A percentile compares a stretch with the other conserved stretches of the same genome.
These are phyloP conservation scores for Aspergillus sojae DNA, from an alignment of 2,329 filamentous ascomycete species.

Conservation along the genomic window DNA sequence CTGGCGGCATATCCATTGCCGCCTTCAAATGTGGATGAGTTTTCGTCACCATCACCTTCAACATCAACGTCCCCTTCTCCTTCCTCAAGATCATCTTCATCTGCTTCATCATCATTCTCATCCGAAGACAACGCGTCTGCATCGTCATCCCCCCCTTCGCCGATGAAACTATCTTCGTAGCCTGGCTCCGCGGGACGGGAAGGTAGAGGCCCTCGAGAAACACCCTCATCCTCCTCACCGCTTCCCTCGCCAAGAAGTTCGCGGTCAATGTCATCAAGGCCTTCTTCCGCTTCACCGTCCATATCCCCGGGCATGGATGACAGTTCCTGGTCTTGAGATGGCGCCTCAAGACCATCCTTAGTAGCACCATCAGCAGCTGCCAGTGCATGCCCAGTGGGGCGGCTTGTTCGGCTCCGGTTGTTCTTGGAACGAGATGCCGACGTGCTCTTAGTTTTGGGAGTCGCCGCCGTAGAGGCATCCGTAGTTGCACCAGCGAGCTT, in stretches of 20 bases:
- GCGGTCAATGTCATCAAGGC: conserved; percentile 41
- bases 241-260: conserved; percentile 41
- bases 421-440: conserved; percentile 29
- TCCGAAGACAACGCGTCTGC: conserved; percentile 31
- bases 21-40: conserved; percentile 35
- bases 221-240: conserved; percentile 37
- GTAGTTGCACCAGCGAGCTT: conserved; percentile 28
- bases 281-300: conserved; percentile 39
- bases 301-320: conserved; percentile 27
- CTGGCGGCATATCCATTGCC: conserved; percentile 37
- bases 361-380: conserved; percentile 10
- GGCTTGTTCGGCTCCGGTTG: conserved; percentile 25
- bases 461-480: conserved; percentile 23
- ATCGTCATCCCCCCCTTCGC: conserved; percentile 31
- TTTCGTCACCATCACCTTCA: conserved; percentile 32
- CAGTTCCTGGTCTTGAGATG: conserved; percentile 27
- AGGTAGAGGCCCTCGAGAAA: conserved; percentile 16
- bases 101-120: conserved; percentile 29
- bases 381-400: conserved; percentile 17
- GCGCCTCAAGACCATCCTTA: conserved; percentile 26
- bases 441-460: conserved; percentile 22
- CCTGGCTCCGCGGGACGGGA: conserved; percentile 25
- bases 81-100: conserved; percentile 42
- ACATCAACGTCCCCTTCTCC: conserved; percentile 30
- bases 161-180: conserved; percentile 31